Evolutionary conservation across 257 asterid species (phyloP).

Genomic region (Striga asiatica): DNA sequence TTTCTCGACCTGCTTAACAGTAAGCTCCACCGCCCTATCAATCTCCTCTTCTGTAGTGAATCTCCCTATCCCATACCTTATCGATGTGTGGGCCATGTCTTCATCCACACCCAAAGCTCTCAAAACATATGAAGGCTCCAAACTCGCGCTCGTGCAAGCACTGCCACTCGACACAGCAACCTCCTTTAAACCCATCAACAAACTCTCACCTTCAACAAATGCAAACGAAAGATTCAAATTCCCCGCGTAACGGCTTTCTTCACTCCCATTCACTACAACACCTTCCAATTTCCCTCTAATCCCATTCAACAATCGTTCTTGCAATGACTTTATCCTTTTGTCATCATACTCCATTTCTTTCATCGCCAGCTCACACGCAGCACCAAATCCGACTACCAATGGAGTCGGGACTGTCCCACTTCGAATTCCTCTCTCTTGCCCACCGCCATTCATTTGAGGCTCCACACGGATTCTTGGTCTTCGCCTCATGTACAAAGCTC

Average conservation of each 20-base stretch:
- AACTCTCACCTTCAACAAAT: constrained; percentile 95
- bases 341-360: constrained; percentile 92
- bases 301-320: constrained; percentile 60
- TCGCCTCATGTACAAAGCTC: constrained; percentile 82
- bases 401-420: constrained; percentile 98
- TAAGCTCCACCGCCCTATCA: constrained; percentile 76
- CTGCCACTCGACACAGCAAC: constrained; percentile 98
- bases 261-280: constrained; percentile 90
- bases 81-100: constrained; percentile 97
- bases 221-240: constrained; percentile 92
- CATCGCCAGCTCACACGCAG: constrained; percentile 84
- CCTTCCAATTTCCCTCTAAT: constrained; percentile 61
- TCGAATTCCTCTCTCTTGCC: constrained; percentile 97
- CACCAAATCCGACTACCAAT: constrained; percentile 88
- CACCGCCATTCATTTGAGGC: constrained; percentile 98
- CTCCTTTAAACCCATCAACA: constrained; percentile 96
- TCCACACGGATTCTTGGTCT: constrained; percentile 93
- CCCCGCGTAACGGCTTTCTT: constrained; percentile 69
- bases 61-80: constrained; percentile 97
- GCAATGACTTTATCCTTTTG: constrained; percentile 47
- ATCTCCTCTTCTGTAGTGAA: constrained; percentile 85
- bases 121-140: constrained; percentile 93
- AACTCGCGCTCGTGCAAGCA: constrained; percentile 94
- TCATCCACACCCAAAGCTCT: constrained; percentile 98
- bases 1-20: constrained; percentile 86